Evolutionary conservation across 164 flowering plant genomes (phyloP).

Genomic region (Vitis vinifera): DNA sequence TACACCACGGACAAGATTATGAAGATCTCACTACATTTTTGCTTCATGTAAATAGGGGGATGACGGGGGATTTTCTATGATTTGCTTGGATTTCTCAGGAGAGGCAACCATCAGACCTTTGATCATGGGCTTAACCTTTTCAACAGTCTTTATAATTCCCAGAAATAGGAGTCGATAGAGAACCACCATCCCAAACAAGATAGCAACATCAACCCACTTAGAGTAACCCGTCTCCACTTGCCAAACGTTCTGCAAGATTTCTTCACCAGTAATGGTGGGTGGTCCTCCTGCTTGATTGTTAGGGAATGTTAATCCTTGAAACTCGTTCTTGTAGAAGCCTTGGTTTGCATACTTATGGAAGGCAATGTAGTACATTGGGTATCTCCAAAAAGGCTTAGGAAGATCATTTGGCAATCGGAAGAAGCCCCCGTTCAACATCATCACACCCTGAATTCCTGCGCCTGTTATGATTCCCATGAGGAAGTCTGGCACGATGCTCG

Average conservation of each 20-base stretch:
- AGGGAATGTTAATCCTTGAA: constrained; percentile 1
- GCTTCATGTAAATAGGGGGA: too few relatives aligned
- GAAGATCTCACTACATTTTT: too few relatives aligned
- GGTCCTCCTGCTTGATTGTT: constrained; percentile 14
- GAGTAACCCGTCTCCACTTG: constrained; percentile 28
- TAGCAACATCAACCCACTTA: too few relatives aligned
- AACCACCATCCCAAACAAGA: constrained; percentile 50
- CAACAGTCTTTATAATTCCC: constrained; percentile 35
- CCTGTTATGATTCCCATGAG: constrained; percentile 11
- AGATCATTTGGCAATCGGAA: constrained; percentile 17
- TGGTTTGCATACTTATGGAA: constrained; percentile 26
- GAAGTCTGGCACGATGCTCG: constrained; percentile 15
- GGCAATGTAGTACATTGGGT: constrained; percentile 27
- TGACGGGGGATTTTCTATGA: too few relatives aligned
- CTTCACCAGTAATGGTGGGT: constrained; percentile 11
- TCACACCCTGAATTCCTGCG: neutral
- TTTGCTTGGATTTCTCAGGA: neutral
- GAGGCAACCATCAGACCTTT: constrained; percentile 14
- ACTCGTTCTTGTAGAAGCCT: constrained; percentile 17
- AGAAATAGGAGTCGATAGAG: constrained; percentile 46
- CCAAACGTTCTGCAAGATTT: constrained; percentile 17
- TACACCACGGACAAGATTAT: too few relatives aligned
- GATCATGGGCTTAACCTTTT: constrained; percentile 32
- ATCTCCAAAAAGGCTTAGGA: constrained; percentile 26
- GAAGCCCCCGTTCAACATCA: constrained; percentile 16